Base-by-base conservation (phyloP, 805 yeast genomes). In the Suhomyces faveliae region DNA sequence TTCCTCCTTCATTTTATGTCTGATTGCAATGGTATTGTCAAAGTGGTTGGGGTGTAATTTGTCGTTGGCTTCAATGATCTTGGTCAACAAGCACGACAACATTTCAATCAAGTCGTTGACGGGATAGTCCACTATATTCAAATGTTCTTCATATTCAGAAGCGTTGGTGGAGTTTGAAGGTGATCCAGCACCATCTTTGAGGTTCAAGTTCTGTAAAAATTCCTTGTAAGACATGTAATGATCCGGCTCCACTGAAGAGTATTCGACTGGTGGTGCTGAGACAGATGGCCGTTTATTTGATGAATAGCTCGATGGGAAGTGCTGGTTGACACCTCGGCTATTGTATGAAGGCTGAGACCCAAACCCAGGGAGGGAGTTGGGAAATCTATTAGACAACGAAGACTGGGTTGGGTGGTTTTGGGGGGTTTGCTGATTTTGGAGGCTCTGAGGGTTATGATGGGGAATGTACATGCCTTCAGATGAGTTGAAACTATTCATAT, bases 1-100 rank as follows among this genome's bases (percentile, higher is more conserved):
- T 30, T 71, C 72, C 45, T 68, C 70, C 52, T 71, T 65, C 40
- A 56, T 61, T 35, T 63, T 62, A 50, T 72, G 77, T 22, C 77
- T 57, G 35, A 65, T 62, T 17, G 75, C 75, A 17, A 73, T 67
- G 27, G 77, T 71, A 48, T 71, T 68, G 52, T 77, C 76, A 53
- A 79, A 78, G 56, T 81, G 84, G 53, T 81, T 84, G 2, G 91
- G 87, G 58, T 85, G 92, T 29, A 89, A 70, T 43, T 82, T 75
- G 66, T 92, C 99, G 67, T 92, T 94, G 10, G 96, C 90, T 59
- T 87, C 92, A 33, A 92, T 85, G 42, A 94, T 90, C 62, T 87
- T 88, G 54, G 89, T 89, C 46, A 92, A 71, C 45, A 92, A 73
- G 6, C 95, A 85, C 17, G 96, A 81, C 44, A 92, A 76, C 97